Evolutionary conservation across 2,329 filamentous ascomycete genomes (phyloP).

Genomic region (Leptographium radiaticola): DNA sequence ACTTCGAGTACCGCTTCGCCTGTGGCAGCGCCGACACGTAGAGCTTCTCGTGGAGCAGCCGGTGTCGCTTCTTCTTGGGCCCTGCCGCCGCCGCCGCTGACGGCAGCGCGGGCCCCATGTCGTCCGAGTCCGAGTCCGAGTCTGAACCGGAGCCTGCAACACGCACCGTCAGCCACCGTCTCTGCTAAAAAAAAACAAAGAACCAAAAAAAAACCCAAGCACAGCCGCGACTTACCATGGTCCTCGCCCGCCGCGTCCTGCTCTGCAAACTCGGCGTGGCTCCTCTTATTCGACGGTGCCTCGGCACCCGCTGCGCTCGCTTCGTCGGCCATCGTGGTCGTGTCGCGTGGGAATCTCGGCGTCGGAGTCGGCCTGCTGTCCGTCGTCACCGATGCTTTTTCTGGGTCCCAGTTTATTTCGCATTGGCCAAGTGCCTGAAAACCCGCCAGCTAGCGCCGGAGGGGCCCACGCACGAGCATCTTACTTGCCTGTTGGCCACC

Average conservation of each 20-base stretch:
- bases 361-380: background rate
- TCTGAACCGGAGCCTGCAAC: conserved; percentile 1
- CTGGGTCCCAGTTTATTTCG: background rate
- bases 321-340: conserved; percentile 6
- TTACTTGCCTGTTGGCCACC: no score
- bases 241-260: conserved; percentile 20
- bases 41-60: conserved; percentile 87
- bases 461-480: background rate
- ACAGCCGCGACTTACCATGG: background rate
- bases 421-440: no score
- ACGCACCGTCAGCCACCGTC: background rate
- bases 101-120: conserved; percentile 85
- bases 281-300: conserved; percentile 35
- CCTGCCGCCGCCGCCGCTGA: conserved; percentile 57
- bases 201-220: background rate
- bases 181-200: background rate
- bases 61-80: conserved; percentile 81
- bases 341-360: background rate
- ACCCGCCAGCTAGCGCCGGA: background rate
- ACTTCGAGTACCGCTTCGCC: conserved; percentile 77
- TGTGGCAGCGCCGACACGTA: conserved; percentile 82
- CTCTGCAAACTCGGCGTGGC: conserved; percentile 40
- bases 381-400: conserved; percentile 12
- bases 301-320: conserved; percentile 18
- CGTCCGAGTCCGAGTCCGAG: conserved; percentile 21